Base-by-base conservation (phyloP, 257 asterid species). In the Solanum neorickii region DNA sequence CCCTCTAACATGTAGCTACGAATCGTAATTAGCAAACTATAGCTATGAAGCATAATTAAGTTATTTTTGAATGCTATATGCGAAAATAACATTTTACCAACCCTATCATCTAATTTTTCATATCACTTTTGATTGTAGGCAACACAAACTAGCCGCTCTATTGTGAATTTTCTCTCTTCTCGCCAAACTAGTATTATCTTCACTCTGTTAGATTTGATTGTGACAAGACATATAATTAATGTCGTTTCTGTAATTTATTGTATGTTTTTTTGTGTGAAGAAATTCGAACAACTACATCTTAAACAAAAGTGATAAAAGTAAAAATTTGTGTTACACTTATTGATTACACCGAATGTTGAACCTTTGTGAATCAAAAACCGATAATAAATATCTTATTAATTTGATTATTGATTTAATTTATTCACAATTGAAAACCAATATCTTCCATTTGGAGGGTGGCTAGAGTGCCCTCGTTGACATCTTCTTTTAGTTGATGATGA, bases 401-500 rank as follows among this genome's bases (percentile, higher is more conserved):
- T 59, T 59, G 66, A 20, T 20, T 20, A 59, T 59, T 20, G 1
- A 59, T 59, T 8, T 59, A 59, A 6, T 1, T 1, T 59, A 25
- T 59, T 59, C 6, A 59, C 66, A 59, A 59, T 59, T 0, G 2
- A 44, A 12, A 44, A 44, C 1, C 12, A 59, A 20, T 56, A 18
- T 18, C n/a, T 18, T 76, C 59, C 83, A 42, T 76, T 76, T 76
- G 83, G 59, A 76, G 66, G 66, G 60, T 18, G 83, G 12, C 18
- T 3, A 41, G 35, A 42, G 60, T 41, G 49, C 21, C 59, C 35
- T 21, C 35, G 49, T 39, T 41, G 83, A 76, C 60, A n/a, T 76
- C n/a, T 76, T 76, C 23, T 52, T 76, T 7, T 42, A n/a, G 83
- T 25, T 77, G 83, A 76, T 77, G 83, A 76, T 77, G 83, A 76